Evolutionary conservation across 1,139 yeast genomes (phyloP), one percentile per base, ranked within the genome.

Genomic region (Saccharomyces hybrid): DNA sequence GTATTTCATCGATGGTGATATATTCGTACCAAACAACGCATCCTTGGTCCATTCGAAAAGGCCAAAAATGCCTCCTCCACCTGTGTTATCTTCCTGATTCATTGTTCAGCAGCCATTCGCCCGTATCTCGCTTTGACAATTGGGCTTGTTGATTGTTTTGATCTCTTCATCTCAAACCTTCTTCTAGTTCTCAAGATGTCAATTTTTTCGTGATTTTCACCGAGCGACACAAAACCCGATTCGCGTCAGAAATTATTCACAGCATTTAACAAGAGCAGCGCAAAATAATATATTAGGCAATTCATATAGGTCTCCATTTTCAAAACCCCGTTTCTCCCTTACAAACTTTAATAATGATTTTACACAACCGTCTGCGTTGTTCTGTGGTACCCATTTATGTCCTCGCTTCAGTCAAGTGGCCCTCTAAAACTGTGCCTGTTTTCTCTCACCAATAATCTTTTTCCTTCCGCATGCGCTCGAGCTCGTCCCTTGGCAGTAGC

Each of bases 1-100:
- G 51, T 63, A 67, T 51, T 65, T 65, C 51, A 59, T 57, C 2
- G 66, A 63, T 16, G 70, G 70, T 4, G 69, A 63, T 16, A 58
- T 55, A 14, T 57, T 49, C 20, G 61, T 56, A 7, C 66, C 66
- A 56, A 68, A 65, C 42, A 68, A 49, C 2, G 71, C 70, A 55
- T 68, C 71, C 52, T 62, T 57, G 1, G 68, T 63, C 71, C 71
- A 68, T 53, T 57, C 58, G 49, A 62, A 65, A 4, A 67, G 54
- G 3, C 64, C 65, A 11, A 52, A 51, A n/a, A 42, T 27, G 26
- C 52, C 52, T 7, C 44, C 44, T 38, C 44, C 44, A 1, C 44
- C 44, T 9, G 44, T 38, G 7, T 38, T 38, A 7, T 38, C 44
- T 38, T 38, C 44, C n/a, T 16, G 44, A 2, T 38, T 38, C 44